Evolutionary conservation across 1,284 basidiomycete species (phyloP), one percentile per base, ranked within the genome.

Genomic region (Cutaneotrichosporon cavernicola): DNA sequence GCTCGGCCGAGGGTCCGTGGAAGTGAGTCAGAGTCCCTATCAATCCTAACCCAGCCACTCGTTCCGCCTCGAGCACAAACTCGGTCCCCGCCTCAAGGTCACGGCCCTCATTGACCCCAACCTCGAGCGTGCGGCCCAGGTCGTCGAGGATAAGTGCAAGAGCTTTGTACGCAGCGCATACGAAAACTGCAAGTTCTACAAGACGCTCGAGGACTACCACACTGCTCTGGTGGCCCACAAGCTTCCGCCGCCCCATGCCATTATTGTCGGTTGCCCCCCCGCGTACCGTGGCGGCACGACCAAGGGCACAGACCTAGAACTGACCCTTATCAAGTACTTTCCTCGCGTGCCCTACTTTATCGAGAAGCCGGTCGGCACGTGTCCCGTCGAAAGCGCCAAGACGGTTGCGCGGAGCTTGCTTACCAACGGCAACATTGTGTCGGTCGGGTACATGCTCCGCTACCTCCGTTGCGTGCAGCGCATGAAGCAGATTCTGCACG

Each of bases 121-220:
- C 14, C 84, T 87, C 63, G 89, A 91, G 50, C 91, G 93, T 67
- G 92, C 94, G 18, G 85, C 87, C 16, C 82, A 86, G 11, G 91
- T 91, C 36, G 87, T 98, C 64, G 86, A 88, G 72, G 89, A 90
- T 82, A 99, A 99, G 86, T 88, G 93, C 76, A 89, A 90, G 74
- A 91, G 90, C 31, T 97, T 97, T 85, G 95, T 98, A 80, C 86
- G 89, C 68, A 90, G 90, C 38, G 95, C 96, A n/a, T 99, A 99
- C 83, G 86, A 90, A 76, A 86, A 93, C 78, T 97, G 95, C 16
- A 86, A 89, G 67, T 87, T 96, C 65, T 97, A 88, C 86, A 89
- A 88, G 73, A 89, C 86, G 14, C 86, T 98, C 64, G 91, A 94
- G 50, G 95, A 96, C 65, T 97, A 92, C 76, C 87, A 82, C 57